A percentile compares a stretch with the other conserved stretches of the same genome.
These are phyloP conservation scores for Cystobasidium ongulense DNA, from an alignment of 768 basidiomycete genomes.

Conservation along the genomic window DNA sequence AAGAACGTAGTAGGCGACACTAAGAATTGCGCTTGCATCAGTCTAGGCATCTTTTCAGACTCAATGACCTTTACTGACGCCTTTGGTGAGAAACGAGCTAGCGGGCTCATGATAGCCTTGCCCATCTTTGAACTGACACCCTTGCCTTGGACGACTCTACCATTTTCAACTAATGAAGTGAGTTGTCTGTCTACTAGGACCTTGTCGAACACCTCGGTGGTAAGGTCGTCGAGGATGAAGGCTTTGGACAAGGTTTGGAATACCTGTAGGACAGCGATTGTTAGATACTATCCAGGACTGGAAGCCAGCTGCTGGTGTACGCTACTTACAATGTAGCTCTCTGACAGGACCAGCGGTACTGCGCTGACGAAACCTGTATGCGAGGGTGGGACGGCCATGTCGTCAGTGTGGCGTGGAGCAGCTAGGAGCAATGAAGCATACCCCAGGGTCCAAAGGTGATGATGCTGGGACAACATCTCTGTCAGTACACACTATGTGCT, in stretches of 20 bases:
- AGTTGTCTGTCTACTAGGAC: constrained; percentile 50
- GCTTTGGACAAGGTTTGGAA: constrained; percentile 50
- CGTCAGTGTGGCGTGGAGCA: not conserved
- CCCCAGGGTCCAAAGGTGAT: constrained; percentile 26
- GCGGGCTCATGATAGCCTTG: constrained; percentile 49
- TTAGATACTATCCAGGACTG: not conserved
- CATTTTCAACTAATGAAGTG: constrained; percentile 47
- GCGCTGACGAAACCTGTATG: constrained; percentile 51
- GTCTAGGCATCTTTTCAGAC: not conserved
- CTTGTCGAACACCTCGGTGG: constrained; percentile 52
- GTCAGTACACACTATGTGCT: not conserved
- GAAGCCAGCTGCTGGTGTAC: not conserved
- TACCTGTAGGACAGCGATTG: constrained; percentile 36
- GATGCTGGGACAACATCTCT: not conserved
- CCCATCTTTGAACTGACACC: constrained; percentile 50
- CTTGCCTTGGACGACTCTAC: constrained; percentile 45
- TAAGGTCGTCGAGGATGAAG: constrained; percentile 50
- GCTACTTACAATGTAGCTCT: constrained; percentile 45
- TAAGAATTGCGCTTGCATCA: constrained; percentile 44
- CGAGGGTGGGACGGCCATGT: not conserved
- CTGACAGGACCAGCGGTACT: constrained; percentile 50
- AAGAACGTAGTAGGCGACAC: constrained; percentile 55
- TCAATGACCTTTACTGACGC: not conserved
- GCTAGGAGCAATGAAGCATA: not conserved
- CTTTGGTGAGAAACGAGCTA: constrained; percentile 42